Base-by-base conservation (phyloP, 225 moss, liverwort and hornwort genomes). In the Sphagnum tenellum region DNA sequence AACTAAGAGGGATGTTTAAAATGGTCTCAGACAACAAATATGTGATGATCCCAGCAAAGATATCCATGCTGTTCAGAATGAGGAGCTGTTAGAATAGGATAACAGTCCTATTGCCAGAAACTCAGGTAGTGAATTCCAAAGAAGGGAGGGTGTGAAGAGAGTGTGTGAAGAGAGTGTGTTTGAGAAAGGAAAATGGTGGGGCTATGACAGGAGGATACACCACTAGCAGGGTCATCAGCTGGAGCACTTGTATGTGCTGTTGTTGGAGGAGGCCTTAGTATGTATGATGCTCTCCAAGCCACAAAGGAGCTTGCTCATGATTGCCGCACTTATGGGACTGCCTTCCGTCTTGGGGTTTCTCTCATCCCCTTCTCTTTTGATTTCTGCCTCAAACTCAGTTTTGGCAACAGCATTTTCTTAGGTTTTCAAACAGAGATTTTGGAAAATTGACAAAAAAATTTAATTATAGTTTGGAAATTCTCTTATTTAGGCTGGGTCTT, bases 231-330 rank as follows among this genome's bases (percentile, higher is more conserved):
- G 76, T 92, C 96, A 78, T 96, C 92, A 72, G 96, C 92, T 78
- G 92, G 96, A 80, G 96, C 96, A 64, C 85, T 96, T 82, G 96
- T 96, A 72, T 92, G 96, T 87, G 96, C 89, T 83, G 92, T 96
- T 84, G 92, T 96, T 64, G 96, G 83, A 66, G 85, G 79, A 47
- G 96, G 96, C 13, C 60, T 96, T 67, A 86, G 71, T 66, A 75
- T 81, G 92, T 71, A 82, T 61, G 90, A 88, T 45, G 92, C 96
- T 64, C 72, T 96, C 67, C 70, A 66, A 53, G 90, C 82, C 63
- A 88, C 90, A 56, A 96, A 92, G 77, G 85, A 82, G 73, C 87
- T 96, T 64, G 82, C 92, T 9, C 74, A 83, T 29, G 92, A 96
- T 69, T 96, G 96, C 73, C 86, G 92, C 57, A 75, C 77, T 9